Percentiles rank a stretch among this genome's conserved stretches.
phyloP scores from a whole-genome alignment of 306 rosid genomes.

The Gleditsia sinensis region DNA sequence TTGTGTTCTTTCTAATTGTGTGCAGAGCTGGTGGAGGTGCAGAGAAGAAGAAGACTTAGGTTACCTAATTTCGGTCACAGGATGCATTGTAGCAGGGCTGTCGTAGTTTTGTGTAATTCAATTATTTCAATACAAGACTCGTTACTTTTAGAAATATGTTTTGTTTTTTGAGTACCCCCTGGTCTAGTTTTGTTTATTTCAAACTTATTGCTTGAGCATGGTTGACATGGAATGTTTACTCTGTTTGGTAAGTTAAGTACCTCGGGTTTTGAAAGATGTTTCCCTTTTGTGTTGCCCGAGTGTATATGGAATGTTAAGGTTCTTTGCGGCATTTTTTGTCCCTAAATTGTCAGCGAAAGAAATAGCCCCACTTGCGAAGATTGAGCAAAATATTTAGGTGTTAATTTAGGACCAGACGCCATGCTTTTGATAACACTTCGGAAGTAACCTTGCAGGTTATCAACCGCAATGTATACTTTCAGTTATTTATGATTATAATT shows the following conservation, averaged over 20 bases:
- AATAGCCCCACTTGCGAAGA: too few relatives aligned
- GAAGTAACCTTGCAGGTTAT: too few relatives aligned
- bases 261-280: background rate
- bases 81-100: background rate
- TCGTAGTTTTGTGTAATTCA: conserved; percentile 16
- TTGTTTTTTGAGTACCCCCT: conserved; percentile 2
- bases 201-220: background rate
- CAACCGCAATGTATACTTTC: too few relatives aligned
- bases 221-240: background rate
- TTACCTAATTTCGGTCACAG: background rate
- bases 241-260: background rate
- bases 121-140: background rate
- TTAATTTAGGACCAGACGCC: too few relatives aligned
- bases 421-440: too few relatives aligned
- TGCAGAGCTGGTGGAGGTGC: conserved; percentile 87
- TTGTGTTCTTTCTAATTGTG: background rate
- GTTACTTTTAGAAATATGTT: conserved; percentile 16
- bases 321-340: too few relatives aligned
- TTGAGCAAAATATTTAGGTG: too few relatives aligned
- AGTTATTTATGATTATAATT: too few relatives aligned
- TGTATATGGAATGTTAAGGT: too few relatives aligned
- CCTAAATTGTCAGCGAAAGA: too few relatives aligned
- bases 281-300: too few relatives aligned
- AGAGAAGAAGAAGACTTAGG: conserved; percentile 66
- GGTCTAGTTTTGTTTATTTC: background rate